Conservation (phyloP, 106 monocot genomes). For the Allium fistulosum region DNA sequence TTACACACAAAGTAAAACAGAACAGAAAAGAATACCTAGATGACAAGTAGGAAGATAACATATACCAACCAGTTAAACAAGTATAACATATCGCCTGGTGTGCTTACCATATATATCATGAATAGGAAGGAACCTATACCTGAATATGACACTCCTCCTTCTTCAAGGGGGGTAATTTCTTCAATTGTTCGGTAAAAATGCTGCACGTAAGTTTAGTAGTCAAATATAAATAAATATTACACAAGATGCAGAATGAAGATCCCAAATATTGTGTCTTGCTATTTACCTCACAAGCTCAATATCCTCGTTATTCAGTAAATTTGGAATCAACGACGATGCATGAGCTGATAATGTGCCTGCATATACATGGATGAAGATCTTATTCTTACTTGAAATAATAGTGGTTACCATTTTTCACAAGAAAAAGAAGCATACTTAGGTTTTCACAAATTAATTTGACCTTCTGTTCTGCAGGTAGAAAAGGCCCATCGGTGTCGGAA, state of each 20-base stretch:
- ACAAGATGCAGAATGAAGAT: neutral
- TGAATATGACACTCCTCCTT: slow-evolving; percentile 23
- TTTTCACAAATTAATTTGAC: slow-evolving; percentile 58
- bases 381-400: neutral
- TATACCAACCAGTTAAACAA: too few species aligned
- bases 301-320: slow-evolving; percentile 79
- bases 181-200: slow-evolving; percentile 53
- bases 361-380: slow-evolving; percentile 12
- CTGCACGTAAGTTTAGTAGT: slow-evolving; percentile 35
- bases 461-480: slow-evolving; percentile 12
- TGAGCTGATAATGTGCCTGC: slow-evolving; percentile 72
- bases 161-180: slow-evolving; percentile 26
- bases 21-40: too few species aligned
- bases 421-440: slow-evolving; percentile 39
- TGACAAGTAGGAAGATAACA: too few species aligned
- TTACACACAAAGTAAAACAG: too few species aligned
- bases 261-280: neutral
- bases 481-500: slow-evolving; percentile 8
- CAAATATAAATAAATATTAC: neutral
- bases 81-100: too few species aligned
- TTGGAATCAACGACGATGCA: slow-evolving; percentile 70
- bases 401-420: neutral
- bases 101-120: neutral
- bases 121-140: slow-evolving; percentile 26
- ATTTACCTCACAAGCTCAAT: slow-evolving; percentile 78